Base-by-base conservation (phyloP, 495 filamentous ascomycete species). In the Aspergillus steynii region DNA sequence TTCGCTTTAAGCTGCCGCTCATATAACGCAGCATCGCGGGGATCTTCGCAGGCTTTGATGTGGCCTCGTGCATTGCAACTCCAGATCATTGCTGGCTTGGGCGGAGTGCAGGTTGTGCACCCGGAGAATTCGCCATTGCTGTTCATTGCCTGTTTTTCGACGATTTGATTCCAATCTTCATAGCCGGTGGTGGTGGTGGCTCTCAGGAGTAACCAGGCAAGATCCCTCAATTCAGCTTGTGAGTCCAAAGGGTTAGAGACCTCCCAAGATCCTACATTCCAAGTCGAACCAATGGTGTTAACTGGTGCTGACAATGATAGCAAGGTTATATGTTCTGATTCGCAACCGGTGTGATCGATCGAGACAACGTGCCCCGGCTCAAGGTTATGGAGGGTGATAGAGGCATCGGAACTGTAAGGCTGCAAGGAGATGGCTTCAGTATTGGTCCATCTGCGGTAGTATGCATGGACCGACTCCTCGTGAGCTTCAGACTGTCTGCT, bases 1-100 rank as follows among this genome's bases (percentile, higher is more conserved):
- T 81, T 73, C n/a, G 66, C 54, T 57, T 85, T 86, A 10, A 82
- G 58, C 9, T 72, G 65, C 5, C 76, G 73, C 65, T 85, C 83
- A 59, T 77, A 85, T 2, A 59, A 50, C 0, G 73, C 74, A 49
- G 83, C 82, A 25, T 71, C 71, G 49, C 68, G 57, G 1, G 73
- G 75, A 57, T 84, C 79, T 67, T 84, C 83, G 54, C 74, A 81
- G 1, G 81, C 70, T 10, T 59, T 71, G 20, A 76, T 64, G 14
- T 46, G 53, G 1, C 60, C 64, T 46, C 54, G 59, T 47, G 31
- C 45, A 37, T 68, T 55, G 2, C 65, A 59, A 26, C 70, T 64
- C 83, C 82, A 84, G 12, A 73, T 27, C 7, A 82, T 68, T 6
- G 51, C 55, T 26, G 83, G 82, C 7, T 63, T 65, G 20, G 34